A percentile compares a stretch with the other conserved stretches of the same genome.
Evolutionary conservation across 2,329 filamentous ascomycete species (phyloP).

Genomic region (Teratosphaeria gauchensis): DNA sequence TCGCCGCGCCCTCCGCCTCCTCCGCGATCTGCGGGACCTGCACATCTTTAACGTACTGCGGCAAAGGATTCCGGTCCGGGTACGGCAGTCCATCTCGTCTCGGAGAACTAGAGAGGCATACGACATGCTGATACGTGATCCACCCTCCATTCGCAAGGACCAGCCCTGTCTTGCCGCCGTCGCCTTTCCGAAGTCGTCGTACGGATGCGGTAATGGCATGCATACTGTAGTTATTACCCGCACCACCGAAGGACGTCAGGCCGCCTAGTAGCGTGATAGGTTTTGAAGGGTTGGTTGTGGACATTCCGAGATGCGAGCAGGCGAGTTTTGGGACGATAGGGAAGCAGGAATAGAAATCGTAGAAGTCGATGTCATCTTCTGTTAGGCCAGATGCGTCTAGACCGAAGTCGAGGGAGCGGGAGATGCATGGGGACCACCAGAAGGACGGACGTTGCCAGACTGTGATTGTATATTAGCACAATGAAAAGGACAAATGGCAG

Average conservation of each 20-base stretch:
- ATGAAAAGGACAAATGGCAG: background rate
- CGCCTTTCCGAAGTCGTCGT: conserved; percentile 40
- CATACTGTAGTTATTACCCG: conserved; percentile 63
- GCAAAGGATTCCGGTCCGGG: conserved; percentile 38
- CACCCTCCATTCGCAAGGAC: conserved; percentile 58
- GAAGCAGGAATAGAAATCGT: conserved; percentile 61
- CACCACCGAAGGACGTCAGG: conserved; percentile 58
- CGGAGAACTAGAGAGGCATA: conserved; percentile 46
- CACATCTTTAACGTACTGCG: conserved; percentile 30
- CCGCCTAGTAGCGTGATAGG: conserved; percentile 55
- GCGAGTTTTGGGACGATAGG: conserved; percentile 61
- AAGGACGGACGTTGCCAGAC: conserved; percentile 55
- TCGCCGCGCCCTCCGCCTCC: conserved; percentile 40
- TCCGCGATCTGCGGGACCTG: conserved; percentile 32
- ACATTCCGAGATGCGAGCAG: conserved; percentile 48
- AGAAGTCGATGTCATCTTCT: conserved; percentile 47
- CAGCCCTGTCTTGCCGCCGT: conserved; percentile 41
- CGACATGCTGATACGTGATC: conserved; percentile 54
- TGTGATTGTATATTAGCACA: conserved; percentile 17
- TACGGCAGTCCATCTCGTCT: conserved; percentile 33
- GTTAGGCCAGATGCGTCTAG: conserved; percentile 39
- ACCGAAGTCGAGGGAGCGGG: conserved; percentile 46
- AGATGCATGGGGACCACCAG: conserved; percentile 49
- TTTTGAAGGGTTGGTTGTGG: conserved; percentile 37
- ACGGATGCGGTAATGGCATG: conserved; percentile 51